Conservation (phyloP, 768 basidiomycete species). For the Mycena chlorophos region DNA sequence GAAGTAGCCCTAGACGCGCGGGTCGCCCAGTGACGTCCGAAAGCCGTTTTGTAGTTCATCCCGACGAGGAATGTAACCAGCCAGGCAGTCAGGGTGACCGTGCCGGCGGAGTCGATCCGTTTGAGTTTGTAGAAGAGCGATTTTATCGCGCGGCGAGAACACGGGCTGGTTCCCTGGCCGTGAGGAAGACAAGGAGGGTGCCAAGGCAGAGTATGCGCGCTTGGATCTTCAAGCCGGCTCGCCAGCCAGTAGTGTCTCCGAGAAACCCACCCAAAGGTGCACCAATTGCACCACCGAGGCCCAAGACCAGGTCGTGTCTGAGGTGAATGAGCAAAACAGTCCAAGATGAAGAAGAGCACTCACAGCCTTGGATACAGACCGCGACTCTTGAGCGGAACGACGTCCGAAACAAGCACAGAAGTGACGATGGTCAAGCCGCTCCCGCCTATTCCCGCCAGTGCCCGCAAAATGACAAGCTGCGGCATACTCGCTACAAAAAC, state of each 20-base stretch:
- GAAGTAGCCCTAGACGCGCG: slow-evolving; percentile 54
- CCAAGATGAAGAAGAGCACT: too few species aligned
- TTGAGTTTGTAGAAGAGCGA: slow-evolving; percentile 39
- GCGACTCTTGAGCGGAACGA: slow-evolving; percentile 63
- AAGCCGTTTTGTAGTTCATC: slow-evolving; percentile 14
- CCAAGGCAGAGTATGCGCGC: slow-evolving; percentile 28
- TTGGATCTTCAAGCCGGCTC: slow-evolving; percentile 62
- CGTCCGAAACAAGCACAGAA: slow-evolving; percentile 60
- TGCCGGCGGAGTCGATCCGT: slow-evolving; percentile 65
- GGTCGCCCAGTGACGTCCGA: slow-evolving; percentile 41
- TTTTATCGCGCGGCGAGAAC: slow-evolving; percentile 8
- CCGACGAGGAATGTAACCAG: slow-evolving; percentile 42
- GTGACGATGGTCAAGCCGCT: slow-evolving; percentile 56
- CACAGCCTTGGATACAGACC: slow-evolving; percentile 62
- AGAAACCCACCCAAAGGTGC: slow-evolving; percentile 59
- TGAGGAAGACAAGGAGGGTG: slow-evolving; percentile 14
- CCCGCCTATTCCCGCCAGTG: slow-evolving; percentile 67
- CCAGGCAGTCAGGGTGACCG: slow-evolving; percentile 53
- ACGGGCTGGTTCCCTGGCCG: slow-evolving; percentile 15
- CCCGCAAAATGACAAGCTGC: slow-evolving; percentile 52
- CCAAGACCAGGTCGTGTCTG: slow-evolving; percentile 54
- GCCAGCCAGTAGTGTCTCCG: slow-evolving; percentile 63
- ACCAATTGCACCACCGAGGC: slow-evolving; percentile 59
- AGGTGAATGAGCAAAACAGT: too few species aligned
- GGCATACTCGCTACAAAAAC: slow-evolving; percentile 1